These are phyloP conservation scores for Pestalotiopsis sp. DNA, from an alignment of 2,329 filamentous ascomycete genomes.

Conservation along the genomic window DNA sequence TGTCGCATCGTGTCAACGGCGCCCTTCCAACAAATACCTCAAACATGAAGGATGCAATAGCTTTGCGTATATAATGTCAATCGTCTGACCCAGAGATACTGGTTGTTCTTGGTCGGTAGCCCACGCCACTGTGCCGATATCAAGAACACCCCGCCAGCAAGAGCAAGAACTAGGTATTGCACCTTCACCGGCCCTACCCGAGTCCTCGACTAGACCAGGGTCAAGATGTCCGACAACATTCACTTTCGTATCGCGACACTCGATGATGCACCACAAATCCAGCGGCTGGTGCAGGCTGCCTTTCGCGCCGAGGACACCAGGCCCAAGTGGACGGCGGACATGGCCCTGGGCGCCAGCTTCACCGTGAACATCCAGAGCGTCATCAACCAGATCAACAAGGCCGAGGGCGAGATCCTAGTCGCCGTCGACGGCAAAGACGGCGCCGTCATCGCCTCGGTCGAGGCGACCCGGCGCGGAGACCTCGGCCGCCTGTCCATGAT, in stretches of 20 bases:
- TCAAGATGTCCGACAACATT: not conserved
- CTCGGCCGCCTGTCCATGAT: conserved; percentile 50
- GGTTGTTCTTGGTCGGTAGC: too few species aligned
- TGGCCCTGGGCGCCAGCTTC: conserved; percentile 15
- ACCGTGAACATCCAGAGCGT: conserved; percentile 15
- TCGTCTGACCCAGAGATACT: too few species aligned
- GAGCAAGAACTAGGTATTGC: too few species aligned
- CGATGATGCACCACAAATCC: conserved; percentile 20
- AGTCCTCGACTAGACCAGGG: too few species aligned
- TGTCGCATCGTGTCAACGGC: not conserved
- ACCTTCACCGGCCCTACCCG: too few species aligned
- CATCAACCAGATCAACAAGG: conserved; percentile 19
- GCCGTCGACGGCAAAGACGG: conserved; percentile 20
- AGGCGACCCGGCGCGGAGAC: conserved; percentile 34
- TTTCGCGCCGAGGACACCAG: conserved; percentile 21
- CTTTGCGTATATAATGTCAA: not conserved
- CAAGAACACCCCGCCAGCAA: too few species aligned
- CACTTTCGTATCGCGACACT: conserved; percentile 22
- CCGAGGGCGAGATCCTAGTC: conserved; percentile 32
- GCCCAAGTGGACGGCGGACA: conserved; percentile 19
- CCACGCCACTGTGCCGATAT: too few species aligned
- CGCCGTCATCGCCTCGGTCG: conserved; percentile 46
- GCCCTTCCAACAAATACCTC: not conserved
- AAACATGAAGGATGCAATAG: not conserved
- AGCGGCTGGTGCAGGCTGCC: conserved; percentile 21